Base-by-base conservation (phyloP, 176 grass and related monocot genomes). In the Pharus latifolius region DNA sequence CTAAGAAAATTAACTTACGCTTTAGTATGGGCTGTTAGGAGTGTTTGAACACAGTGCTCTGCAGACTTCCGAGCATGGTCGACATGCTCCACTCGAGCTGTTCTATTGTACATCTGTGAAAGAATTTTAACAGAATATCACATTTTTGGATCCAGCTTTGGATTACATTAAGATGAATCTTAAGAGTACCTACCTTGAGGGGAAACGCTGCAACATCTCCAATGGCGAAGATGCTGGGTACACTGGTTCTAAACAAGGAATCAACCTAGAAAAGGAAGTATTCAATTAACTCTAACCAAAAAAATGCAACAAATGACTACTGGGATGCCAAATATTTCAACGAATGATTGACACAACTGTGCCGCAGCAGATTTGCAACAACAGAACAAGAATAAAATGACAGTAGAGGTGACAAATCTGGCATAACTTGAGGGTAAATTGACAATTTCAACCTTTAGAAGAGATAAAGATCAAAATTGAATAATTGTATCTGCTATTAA, bases 121-220 rank as follows among this genome's bases (percentile, higher is more conserved):
- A 49, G 8, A 60, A 70, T 24, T 65, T 38, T 37, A 4, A 4
- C 2, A 49, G 42, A 45, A 75, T 7, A 48, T 56, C 25, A 40
- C 63, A 54, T 56, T 48, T 17, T 24, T 7, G 11, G 9, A 56
- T 75, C n/a, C 24, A 63, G 51, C 48, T 28, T 62, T 74, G 52
- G 22, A 23, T 63, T 38, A 28, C 15, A 14, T 22, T 50, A 48
- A 47, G 30, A 50, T 35, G 47, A 73, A 76, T 25, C 37, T 18
- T 51, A 58, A 47, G 22, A 23, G 2, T 41, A 73, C 15, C 56
- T 65, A 97, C 93, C 89, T 96, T 89, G 47, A 96, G 77, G 7
- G 93, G 93, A 65, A 96, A 96, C 56, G 93, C 89, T 58, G 93
- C 93, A 64, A 97, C 93, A 87, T 97, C 93, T 79, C 93, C 93